Evolutionary conservation across 1,284 basidiomycete genomes (phyloP).

Genomic region (Athelia sp.): DNA sequence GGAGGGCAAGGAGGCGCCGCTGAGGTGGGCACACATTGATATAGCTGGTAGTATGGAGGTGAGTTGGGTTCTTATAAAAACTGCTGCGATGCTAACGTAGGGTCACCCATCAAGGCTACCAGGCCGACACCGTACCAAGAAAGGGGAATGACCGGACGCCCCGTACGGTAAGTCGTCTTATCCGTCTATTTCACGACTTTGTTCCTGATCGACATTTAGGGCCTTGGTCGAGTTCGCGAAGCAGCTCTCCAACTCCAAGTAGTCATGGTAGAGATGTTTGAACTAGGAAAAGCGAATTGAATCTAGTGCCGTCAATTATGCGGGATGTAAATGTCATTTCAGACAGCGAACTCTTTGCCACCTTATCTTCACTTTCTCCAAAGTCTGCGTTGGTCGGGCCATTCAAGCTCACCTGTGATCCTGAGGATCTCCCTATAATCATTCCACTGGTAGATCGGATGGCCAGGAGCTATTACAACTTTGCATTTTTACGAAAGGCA

Average conservation of each 20-base stretch:
- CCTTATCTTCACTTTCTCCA: too few relatives aligned
- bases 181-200: neutral
- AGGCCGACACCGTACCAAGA: conserved; percentile 60
- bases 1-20: conserved; percentile 39
- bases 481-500: too few relatives aligned
- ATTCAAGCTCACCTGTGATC: too few relatives aligned
- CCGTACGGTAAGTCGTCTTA: conserved; percentile 52
- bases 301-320: too few relatives aligned
- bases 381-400: too few relatives aligned
- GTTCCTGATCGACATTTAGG: conserved; percentile 8
- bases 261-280: too few relatives aligned
- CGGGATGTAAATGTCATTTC: too few relatives aligned
- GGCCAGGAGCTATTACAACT: too few relatives aligned
- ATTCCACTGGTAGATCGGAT: too few relatives aligned
- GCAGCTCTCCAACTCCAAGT: conserved; percentile 12
- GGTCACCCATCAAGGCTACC: conserved; percentile 36
- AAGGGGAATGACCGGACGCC: conserved; percentile 77
- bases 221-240: conserved; percentile 30
- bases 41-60: conserved; percentile 83
- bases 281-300: too few relatives aligned
- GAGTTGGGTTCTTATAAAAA: conserved; percentile 2
- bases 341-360: too few relatives aligned
- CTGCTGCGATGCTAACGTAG: neutral
- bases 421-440: too few relatives aligned
- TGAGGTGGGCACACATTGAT: conserved; percentile 81